A percentile compares a stretch with the other conserved stretches of the same genome.
Conservation (phyloP, 2,329 filamentous ascomycete genomes). For the Cercospora janseana region DNA sequence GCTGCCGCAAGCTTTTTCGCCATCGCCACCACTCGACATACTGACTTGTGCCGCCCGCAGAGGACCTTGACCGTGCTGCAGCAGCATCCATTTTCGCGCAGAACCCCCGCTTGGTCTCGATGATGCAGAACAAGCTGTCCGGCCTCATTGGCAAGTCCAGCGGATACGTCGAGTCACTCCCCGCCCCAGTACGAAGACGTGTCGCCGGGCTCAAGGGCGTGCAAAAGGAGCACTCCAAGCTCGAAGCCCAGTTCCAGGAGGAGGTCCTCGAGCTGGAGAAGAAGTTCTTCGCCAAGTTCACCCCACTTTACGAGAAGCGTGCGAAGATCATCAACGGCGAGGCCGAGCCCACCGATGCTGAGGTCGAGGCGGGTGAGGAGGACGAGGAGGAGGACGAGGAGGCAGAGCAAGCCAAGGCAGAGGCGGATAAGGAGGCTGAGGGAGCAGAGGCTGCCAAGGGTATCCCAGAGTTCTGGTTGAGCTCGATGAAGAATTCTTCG, state of each 20-base stretch:
- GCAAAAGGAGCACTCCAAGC: conserved; percentile 97
- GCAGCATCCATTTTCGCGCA: conserved; percentile 92
- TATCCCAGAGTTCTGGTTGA: conserved; percentile 99
- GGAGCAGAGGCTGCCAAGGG: conserved; percentile 62
- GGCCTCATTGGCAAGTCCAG: conserved; percentile 92
- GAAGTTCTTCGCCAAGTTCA: conserved; percentile 99
- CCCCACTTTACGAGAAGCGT: conserved; percentile 93
- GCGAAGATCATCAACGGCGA: conserved; percentile 86
- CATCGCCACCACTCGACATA: conserved; percentile 9
- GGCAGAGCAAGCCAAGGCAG: conserved; percentile 53
- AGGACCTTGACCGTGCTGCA: conserved; percentile 82
- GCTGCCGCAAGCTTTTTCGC: conserved; percentile 30
- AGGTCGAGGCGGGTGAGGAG: conserved; percentile 82
- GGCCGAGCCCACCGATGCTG: conserved; percentile 79
- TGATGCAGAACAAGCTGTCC: conserved; percentile 97
- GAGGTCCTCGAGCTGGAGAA: conserved; percentile 98
- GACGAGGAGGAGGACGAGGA: conserved; percentile 68
- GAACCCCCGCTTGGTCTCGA: conserved; percentile 89
- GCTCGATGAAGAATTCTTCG: conserved; percentile 99
- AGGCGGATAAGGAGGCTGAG: conserved; percentile 57
- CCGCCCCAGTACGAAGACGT: conserved; percentile 81
- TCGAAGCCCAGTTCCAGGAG: conserved; percentile 97
- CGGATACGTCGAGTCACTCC: conserved; percentile 95
- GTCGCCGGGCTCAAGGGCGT: conserved; percentile 95
- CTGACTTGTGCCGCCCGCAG: conserved; percentile 49